Evolutionary conservation across 2,329 filamentous ascomycete species (phyloP).

Genomic region (Thielaviopsis musarum): DNA sequence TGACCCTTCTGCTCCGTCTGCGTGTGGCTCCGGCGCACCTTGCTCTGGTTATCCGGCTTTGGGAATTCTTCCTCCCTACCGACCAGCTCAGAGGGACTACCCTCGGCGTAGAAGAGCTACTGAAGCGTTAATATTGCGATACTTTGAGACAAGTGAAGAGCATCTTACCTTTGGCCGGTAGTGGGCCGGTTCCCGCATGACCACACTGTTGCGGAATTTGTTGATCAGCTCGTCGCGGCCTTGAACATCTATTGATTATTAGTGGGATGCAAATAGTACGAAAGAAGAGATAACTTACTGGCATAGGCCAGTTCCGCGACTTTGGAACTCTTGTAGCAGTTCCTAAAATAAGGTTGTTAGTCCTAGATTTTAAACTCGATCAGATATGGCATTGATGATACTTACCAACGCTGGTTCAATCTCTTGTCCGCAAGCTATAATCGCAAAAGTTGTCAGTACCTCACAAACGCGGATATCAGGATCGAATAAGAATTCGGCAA

Average conservation of each 20-base stretch:
- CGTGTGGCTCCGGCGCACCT: constrained; percentile 74
- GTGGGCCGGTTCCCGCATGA: constrained; percentile 72
- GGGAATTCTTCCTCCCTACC: constrained; percentile 65
- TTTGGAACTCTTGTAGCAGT: constrained; percentile 69
- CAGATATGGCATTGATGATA: neutral
- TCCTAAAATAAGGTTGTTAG: constrained; percentile 31
- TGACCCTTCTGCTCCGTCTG: constrained; percentile 70
- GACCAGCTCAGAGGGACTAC: constrained; percentile 32
- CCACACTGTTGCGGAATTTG: constrained; percentile 92
- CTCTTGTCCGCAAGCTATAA: constrained; percentile 54
- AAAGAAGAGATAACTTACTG: constrained; percentile 38
- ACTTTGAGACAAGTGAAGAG: neutral
- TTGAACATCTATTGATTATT: constrained; percentile 53
- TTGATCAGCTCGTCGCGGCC: constrained; percentile 79
- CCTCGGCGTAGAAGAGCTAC: constrained; percentile 36
- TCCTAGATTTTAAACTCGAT: no score
- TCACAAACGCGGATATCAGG: neutral
- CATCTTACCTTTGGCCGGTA: constrained; percentile 64
- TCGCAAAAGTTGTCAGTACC: constrained; percentile 13
- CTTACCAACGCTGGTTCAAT: constrained; percentile 53
- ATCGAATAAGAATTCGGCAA: neutral
- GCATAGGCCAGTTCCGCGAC: constrained; percentile 85
- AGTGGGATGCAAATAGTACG: neutral
- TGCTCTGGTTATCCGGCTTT: constrained; percentile 64
- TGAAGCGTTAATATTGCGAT: constrained; percentile 1